Percentiles rank a stretch among this genome's conserved stretches.
phyloP scores from a whole-genome alignment of 2,329 filamentous ascomycete species.

The Thelonectria olida region DNA sequence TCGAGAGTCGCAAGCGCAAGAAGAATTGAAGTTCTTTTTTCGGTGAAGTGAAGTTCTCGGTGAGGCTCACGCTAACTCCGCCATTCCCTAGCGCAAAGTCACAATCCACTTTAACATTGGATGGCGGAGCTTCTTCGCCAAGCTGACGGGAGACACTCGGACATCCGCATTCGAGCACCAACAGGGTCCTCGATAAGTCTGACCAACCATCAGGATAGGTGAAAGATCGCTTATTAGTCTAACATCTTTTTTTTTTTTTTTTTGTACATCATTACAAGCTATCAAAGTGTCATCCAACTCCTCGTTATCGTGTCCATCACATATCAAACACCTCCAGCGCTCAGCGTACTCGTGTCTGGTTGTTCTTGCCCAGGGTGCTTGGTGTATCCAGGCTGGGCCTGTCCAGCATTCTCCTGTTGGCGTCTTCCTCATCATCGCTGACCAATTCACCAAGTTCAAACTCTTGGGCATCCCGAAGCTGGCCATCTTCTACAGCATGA shows the following conservation, averaged over 20 bases:
- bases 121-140: neutral
- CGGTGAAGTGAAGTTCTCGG: neutral
- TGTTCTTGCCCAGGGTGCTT: conserved; percentile 46
- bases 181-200: too few species aligned
- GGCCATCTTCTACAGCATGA: conserved; percentile 57
- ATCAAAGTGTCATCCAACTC: neutral
- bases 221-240: too few species aligned
- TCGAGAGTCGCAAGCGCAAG: neutral
- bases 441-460: conserved; percentile 93
- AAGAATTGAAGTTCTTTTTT: conserved; percentile 2
- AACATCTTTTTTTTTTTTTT: too few species aligned
- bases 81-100: conserved; percentile 5
- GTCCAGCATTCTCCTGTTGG: conserved; percentile 50
- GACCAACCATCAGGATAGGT: too few species aligned
- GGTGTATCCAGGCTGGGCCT: conserved; percentile 54
- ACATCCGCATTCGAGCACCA: too few species aligned
- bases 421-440: conserved; percentile 84
- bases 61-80: conserved; percentile 1
- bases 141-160: neutral
- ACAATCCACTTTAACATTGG: neutral
- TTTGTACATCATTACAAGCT: too few species aligned
- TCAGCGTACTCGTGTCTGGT: conserved; percentile 30
- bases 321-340: too few species aligned
- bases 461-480: conserved; percentile 83
- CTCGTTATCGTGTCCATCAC: neutral